phyloP scores from a whole-genome alignment of 768 basidiomycete species.

The Trametes sanguinea region DNA sequence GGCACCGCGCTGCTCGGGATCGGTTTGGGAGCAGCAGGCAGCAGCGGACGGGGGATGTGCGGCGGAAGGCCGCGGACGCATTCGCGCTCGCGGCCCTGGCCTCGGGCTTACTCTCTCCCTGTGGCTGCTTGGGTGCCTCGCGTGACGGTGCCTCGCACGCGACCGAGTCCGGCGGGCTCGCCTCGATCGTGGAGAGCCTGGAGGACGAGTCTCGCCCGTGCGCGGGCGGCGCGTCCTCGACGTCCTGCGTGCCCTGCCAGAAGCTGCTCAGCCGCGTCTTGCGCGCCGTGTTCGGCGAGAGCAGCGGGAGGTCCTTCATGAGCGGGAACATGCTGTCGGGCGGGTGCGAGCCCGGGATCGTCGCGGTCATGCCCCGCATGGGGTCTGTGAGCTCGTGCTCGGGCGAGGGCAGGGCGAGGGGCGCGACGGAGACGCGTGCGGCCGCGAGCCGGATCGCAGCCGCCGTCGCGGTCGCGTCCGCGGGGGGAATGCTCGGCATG shows the following conservation, averaged over 20 bases:
- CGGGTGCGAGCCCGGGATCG: slow-evolving; percentile 64
- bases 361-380: slow-evolving; percentile 71
- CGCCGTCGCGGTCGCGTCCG: slow-evolving; percentile 66
- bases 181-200: slow-evolving; percentile 32
- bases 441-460: slow-evolving; percentile 89
- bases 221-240: slow-evolving; percentile 40
- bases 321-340: slow-evolving; percentile 25
- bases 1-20: slow-evolving; percentile 19
- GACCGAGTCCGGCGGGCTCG: slow-evolving; percentile 27
- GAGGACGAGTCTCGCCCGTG: neutral
- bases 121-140: neutral
- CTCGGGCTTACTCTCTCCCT: neutral
- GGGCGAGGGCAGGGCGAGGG: slow-evolving; percentile 84
- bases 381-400: slow-evolving; percentile 93
- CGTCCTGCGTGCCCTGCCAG: slow-evolving; percentile 76
- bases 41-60: slow-evolving; percentile 1
- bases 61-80: neutral
- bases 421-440: slow-evolving; percentile 78
- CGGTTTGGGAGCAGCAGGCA: slow-evolving; percentile 2
- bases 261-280: slow-evolving; percentile 66
- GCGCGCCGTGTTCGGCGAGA: slow-evolving; percentile 40
- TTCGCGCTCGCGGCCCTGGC: too few relatives aligned
- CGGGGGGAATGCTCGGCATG: slow-evolving; percentile 33
- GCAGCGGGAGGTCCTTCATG: slow-evolving; percentile 43
- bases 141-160: slow-evolving; percentile 6